Evolutionary conservation across 352 stramenopile species (phyloP).

Genomic region (Achlya hypogyna): DNA sequence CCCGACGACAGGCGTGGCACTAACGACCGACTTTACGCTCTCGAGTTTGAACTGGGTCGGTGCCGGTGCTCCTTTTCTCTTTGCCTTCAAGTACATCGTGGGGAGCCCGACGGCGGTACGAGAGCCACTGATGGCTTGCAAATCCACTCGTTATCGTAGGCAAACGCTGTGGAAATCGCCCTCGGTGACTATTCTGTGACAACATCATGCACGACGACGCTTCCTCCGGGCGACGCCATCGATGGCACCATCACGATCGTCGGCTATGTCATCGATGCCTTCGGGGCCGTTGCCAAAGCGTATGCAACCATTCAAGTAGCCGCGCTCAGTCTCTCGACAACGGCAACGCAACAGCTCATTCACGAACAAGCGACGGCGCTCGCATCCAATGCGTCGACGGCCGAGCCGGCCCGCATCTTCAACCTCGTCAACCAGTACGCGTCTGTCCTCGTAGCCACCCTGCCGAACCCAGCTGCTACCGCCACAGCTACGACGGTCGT

Average conservation of each 20-base stretch:
- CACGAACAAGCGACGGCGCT: not conserved
- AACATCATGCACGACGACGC: constrained; percentile 38
- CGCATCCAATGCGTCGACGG: not conserved
- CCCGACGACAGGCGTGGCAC: constrained; percentile 33
- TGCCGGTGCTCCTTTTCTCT: constrained; percentile 49
- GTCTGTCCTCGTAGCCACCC: not conserved
- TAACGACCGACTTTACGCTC: constrained; percentile 46
- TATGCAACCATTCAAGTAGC: constrained; percentile 27
- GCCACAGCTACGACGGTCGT: not conserved
- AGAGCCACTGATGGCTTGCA: not conserved
- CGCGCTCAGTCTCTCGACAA: not conserved
- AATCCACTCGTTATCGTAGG: not conserved
- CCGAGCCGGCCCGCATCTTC: constrained; percentile 45
- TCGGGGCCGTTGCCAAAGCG: constrained; percentile 36
- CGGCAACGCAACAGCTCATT: not conserved
- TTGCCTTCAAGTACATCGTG: constrained; percentile 71
- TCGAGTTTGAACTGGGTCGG: constrained; percentile 53
- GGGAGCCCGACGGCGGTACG: constrained; percentile 31
- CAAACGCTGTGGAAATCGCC: constrained; percentile 34
- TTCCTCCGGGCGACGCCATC: constrained; percentile 39
- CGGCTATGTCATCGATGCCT: constrained; percentile 45
- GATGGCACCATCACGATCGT: constrained; percentile 59
- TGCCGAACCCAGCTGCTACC: not conserved
- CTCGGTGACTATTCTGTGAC: constrained; percentile 45
- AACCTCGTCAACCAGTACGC: constrained; percentile 35